These are phyloP conservation scores for Endocarpon pusillum DNA, from an alignment of 495 filamentous ascomycete species.

Conservation along the genomic window DNA sequence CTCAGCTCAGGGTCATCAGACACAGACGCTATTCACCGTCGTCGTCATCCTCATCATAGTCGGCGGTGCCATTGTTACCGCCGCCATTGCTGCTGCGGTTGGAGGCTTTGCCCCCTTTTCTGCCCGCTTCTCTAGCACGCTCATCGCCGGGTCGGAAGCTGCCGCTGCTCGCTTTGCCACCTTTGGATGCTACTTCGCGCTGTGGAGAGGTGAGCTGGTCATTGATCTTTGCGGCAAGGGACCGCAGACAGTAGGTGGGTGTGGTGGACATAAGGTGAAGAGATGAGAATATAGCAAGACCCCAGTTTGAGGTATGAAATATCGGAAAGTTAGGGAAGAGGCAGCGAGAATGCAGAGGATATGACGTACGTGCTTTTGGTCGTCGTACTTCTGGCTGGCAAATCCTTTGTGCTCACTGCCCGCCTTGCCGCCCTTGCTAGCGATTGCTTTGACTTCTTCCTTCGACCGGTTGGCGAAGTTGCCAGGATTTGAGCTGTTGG, in stretches of 20 bases:
- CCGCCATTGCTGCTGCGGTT: no score
- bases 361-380: no score
- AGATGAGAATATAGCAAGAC: not conserved
- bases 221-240: not conserved
- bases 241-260: not conserved
- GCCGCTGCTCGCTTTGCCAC: conserved; percentile 31
- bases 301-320: not conserved
- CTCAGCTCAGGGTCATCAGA: no score
- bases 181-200: conserved; percentile 33
- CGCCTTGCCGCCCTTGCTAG: conserved; percentile 31
- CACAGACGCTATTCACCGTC: no score
- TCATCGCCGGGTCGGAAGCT: conserved; percentile 30
- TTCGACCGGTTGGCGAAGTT: conserved; percentile 48
- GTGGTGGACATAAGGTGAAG: not conserved
- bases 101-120: conserved; percentile 30
- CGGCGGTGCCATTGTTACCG: no score
- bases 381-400: no score
- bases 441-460: conserved; percentile 37
- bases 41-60: no score
- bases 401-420: no score
- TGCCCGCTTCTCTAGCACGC: conserved; percentile 28
- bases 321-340: not conserved
- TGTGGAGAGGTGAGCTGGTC: conserved; percentile 4
- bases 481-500: conserved; percentile 36
- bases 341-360: not conserved